These are phyloP conservation scores for Acer yangbiense DNA, from an alignment of 345 rosid species.

Conservation along the genomic window DNA sequence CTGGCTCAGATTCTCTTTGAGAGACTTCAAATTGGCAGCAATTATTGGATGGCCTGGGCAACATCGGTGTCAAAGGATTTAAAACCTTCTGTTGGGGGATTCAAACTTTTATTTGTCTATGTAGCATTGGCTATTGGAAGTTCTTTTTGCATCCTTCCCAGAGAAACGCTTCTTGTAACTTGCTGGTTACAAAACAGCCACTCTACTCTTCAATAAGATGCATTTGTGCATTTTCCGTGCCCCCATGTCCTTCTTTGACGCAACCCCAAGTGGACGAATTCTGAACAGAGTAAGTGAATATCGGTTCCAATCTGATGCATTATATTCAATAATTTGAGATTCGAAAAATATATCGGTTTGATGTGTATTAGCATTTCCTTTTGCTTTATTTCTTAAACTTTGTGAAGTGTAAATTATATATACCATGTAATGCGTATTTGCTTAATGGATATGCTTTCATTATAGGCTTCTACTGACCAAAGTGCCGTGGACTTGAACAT, in stretches of 20 bases:
- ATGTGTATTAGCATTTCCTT: no score
- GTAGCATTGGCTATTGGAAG: constrained; percentile 60
- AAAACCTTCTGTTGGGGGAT: constrained; percentile 49
- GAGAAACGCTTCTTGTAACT: constrained; percentile 54
- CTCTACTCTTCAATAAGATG: constrained; percentile 66
- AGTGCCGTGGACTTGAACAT: no score
- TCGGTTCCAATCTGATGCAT: not conserved
- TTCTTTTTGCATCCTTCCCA: constrained; percentile 51
- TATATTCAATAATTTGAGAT: not conserved
- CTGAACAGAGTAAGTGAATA: constrained; percentile 54
- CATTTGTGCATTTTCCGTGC: constrained; percentile 67
- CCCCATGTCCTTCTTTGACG: no score
- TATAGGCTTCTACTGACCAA: no score
- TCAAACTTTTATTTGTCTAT: constrained; percentile 55
- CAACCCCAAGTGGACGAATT: constrained; percentile 74
- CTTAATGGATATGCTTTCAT: no score
- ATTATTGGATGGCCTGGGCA: constrained; percentile 91
- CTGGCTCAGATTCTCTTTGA: constrained; percentile 64
- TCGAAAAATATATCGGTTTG: not conserved
- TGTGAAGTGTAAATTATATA: no score
- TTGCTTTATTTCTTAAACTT: no score
- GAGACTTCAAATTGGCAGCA: constrained; percentile 75
- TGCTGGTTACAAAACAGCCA: constrained; percentile 70
- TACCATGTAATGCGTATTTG: not conserved
- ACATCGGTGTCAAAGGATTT: constrained; percentile 58